Percentiles rank a stretch among this genome's conserved stretches.
Conservation (phyloP, 2,329 filamentous ascomycete genomes). For the Paraconiothyrium sp. region DNA sequence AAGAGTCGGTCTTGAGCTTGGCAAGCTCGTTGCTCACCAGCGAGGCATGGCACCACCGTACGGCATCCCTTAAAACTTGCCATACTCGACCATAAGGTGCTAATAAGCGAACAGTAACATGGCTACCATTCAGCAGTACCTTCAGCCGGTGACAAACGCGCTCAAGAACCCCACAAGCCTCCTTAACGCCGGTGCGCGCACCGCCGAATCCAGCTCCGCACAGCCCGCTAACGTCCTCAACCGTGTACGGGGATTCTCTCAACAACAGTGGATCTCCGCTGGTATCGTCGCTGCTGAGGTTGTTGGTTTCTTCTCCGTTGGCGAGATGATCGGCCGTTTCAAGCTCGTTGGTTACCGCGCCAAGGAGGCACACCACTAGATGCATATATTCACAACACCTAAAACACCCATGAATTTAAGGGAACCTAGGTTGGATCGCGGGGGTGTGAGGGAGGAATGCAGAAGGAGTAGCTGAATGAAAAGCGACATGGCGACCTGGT, state of each 20-base stretch:
- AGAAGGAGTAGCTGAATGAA: background rate
- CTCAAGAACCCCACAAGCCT: conserved; percentile 73
- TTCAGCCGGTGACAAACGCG: conserved; percentile 76
- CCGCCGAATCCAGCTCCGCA: conserved; percentile 54
- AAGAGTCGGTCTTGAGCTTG: conserved; percentile 85
- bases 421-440: conserved; percentile 8
- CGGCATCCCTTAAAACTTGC: conserved; percentile 51
- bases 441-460: background rate
- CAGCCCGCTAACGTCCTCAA: conserved; percentile 65
- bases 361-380: conserved; percentile 45
- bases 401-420: conserved; percentile 12
- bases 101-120: conserved; percentile 66
- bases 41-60: conserved; percentile 97
- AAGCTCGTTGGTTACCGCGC: conserved; percentile 89
- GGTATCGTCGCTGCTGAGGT: conserved; percentile 86
- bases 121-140: conserved; percentile 86
- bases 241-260: conserved; percentile 74
- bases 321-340: conserved; percentile 94
- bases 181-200: conserved; percentile 57
- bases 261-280: conserved; percentile 73
- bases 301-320: conserved; percentile 96
- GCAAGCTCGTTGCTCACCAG: conserved; percentile 84
- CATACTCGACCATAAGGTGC: conserved; percentile 15
- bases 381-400: conserved; percentile 21
- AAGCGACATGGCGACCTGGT: background rate